Evolutionary conservation across 1,139 yeast species (phyloP), one percentile per base, ranked within the genome.

Genomic region (Diutina scorzettiae): DNA sequence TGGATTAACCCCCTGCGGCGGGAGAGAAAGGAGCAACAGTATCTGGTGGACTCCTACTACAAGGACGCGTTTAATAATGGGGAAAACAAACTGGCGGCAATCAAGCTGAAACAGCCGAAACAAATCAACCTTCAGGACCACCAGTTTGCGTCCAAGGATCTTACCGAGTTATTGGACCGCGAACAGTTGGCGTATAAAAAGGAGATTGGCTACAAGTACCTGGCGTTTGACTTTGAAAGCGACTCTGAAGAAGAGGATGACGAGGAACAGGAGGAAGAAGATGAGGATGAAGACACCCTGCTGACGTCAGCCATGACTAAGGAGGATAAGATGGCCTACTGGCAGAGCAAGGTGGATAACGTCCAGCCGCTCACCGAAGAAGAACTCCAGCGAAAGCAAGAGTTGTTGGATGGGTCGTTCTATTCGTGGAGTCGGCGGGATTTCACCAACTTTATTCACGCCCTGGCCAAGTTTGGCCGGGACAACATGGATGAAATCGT

Each of bases 1-100:
- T 86, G 95, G 95, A 81, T 87, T 40, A 85, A 86, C 50, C 96
- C 95, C 0, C 71, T 91, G 4, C 84, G 87, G 54, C 74, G 98
- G 56, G 95, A 89, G 53, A 70, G 97, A 47, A 89, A 86, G 53
- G 95, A 87, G 49, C 85, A 81, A 51, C 82, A 85, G 5, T 89
- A 87, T 54, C 81, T 91, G 0, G 78, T 87, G 43, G 96, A 89
- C 58, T 82, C 81, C 40, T 87, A 87, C 56, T 87, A 87, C 54
- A 84, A 83, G 52, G 95, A 84, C 49, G 85, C 84, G 25, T 58
- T 83, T 53, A 76, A 69, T 60, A 47, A 57, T 8, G 40, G 54
- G 3, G 43, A 49, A 1, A 20, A 28, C 9, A 37, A 37, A 27
- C 54, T 55, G 37, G 47, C 50, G 7, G 19, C 17, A 12, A 42